Percentiles rank a stretch among this genome's conserved stretches.
Evolutionary conservation across 345 rosid species (phyloP).

Genomic region (Eucalyptus dawsonii): DNA sequence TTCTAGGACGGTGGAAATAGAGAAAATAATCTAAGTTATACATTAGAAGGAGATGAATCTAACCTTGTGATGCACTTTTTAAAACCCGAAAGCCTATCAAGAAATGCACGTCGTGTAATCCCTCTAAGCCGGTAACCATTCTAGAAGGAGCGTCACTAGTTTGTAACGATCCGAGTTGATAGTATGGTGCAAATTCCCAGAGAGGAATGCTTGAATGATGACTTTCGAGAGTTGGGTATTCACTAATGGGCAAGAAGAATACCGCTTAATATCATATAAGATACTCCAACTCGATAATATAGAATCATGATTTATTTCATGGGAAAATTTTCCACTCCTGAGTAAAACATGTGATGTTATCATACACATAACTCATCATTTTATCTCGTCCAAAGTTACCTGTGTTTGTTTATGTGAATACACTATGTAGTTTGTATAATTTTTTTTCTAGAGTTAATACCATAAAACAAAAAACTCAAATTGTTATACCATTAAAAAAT

Average conservation of each 20-base stretch:
- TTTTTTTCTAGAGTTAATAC: no score
- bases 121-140: not conserved
- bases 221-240: not conserved
- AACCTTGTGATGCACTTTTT: no score
- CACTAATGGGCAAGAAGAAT: not conserved
- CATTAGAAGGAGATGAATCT: no score
- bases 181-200: not conserved
- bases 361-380: no score
- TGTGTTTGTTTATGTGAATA: not conserved
- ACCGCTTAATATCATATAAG: not conserved
- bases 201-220: not conserved
- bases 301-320: not conserved
- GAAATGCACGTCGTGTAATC: not conserved
- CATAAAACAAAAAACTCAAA: no score
- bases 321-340: not conserved
- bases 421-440: not conserved
- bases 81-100: not conserved
- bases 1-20: not conserved
- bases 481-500: no score
- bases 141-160: not conserved
- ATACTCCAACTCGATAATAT: not conserved
- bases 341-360: not conserved
- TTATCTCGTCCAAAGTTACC: not conserved
- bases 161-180: not conserved
- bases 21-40: not conserved